Conservation (phyloP, 352 stramenopile species). For the Pythium coloratum region DNA sequence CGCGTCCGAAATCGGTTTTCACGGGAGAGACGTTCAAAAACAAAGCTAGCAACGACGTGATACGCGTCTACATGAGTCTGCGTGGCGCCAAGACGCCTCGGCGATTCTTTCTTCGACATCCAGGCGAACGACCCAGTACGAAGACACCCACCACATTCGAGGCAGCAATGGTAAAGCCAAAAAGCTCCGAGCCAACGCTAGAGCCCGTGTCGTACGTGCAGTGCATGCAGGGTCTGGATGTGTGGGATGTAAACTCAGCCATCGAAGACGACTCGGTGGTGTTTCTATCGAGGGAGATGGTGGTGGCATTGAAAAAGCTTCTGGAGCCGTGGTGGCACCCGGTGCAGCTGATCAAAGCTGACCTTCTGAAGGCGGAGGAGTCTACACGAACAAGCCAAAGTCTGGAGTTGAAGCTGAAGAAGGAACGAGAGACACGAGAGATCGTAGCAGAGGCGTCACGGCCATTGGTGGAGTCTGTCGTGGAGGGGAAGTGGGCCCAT, state of each 20-base stretch:
- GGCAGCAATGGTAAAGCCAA: too few relatives aligned
- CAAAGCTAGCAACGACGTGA: background rate
- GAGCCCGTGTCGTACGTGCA: constrained; percentile 7
- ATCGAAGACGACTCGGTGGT: background rate
- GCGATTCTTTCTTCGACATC: constrained; percentile 1
- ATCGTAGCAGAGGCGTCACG: background rate
- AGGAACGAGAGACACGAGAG: too few relatives aligned
- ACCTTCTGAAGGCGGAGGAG: background rate
- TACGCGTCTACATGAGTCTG: constrained; percentile 11
- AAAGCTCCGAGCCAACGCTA: too few relatives aligned
- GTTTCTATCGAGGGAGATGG: background rate
- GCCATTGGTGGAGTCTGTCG: background rate
- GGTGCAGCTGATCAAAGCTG: background rate
- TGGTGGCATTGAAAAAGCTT: background rate
- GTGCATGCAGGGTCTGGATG: constrained; percentile 6
- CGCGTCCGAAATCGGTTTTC: background rate
- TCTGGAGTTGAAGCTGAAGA: too few relatives aligned
- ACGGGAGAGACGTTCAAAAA: background rate
- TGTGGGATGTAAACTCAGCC: background rate
- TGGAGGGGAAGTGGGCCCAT: background rate
- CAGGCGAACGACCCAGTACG: background rate
- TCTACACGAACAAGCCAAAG: background rate
- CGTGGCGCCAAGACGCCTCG: background rate
- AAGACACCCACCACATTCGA: background rate
- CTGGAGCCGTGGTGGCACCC: background rate